These are phyloP conservation scores for Emergomyces pasteurianus DNA, from an alignment of 2,329 filamentous ascomycete species.

Conservation along the genomic window DNA sequence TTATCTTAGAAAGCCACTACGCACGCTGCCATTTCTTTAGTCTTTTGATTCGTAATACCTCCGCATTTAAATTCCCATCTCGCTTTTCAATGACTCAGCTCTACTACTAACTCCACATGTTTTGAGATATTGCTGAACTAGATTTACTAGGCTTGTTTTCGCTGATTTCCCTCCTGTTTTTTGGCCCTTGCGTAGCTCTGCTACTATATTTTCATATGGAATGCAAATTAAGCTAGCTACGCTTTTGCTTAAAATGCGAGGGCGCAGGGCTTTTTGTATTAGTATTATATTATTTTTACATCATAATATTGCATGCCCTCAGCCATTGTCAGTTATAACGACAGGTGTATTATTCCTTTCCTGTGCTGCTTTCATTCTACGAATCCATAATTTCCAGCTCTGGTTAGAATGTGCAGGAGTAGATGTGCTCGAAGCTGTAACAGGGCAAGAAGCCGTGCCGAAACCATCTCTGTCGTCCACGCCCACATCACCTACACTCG, in stretches of 20 bases:
- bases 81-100: background rate
- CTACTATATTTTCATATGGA: background rate
- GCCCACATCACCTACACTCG: background rate
- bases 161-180: background rate
- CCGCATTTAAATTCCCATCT: background rate
- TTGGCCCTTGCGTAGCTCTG: background rate
- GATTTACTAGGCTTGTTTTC: background rate
- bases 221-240: background rate
- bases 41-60: background rate
- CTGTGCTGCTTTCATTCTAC: background rate
- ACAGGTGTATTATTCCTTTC: background rate
- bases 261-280: background rate
- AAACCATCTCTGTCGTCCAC: background rate
- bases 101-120: background rate
- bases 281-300: background rate
- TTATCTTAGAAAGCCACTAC: too few species aligned
- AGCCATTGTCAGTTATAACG: background rate
- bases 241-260: background rate
- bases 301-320: background rate
- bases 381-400: background rate
- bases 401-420: background rate
- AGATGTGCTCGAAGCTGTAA: too few species aligned
- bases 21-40: background rate
- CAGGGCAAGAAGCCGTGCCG: background rate
- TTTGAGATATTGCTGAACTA: background rate